Conservation (phyloP, 331 rosid species). For the Malus hybrid region DNA sequence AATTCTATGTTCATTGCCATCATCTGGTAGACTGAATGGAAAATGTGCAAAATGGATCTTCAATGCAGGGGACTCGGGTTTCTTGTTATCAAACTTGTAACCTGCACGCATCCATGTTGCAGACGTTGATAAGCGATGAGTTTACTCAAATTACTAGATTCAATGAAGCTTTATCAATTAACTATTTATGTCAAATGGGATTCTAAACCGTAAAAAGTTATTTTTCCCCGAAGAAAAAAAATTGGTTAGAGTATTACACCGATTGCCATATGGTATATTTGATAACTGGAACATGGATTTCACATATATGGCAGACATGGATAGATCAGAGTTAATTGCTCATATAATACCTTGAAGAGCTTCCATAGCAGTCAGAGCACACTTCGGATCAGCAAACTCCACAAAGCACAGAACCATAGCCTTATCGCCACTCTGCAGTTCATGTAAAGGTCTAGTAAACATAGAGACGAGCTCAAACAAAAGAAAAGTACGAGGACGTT, state of each 20-base stretch:
- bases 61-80: slow-evolving; percentile 39
- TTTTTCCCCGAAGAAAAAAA: not conserved
- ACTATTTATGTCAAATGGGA: not conserved
- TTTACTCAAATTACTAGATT: not conserved
- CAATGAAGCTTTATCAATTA: not conserved
- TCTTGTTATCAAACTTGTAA: slow-evolving; percentile 73
- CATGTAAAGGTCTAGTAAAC: slow-evolving; percentile 12
- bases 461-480: slow-evolving; percentile 5
- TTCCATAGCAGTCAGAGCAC: slow-evolving; percentile 66
- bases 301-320: not conserved
- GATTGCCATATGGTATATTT: not conserved
- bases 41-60: slow-evolving; percentile 72
- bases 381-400: slow-evolving; percentile 50
- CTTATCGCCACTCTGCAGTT: slow-evolving; percentile 70
- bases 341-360: slow-evolving; percentile 64
- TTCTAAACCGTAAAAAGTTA: not conserved
- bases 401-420: slow-evolving; percentile 70
- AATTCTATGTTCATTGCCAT: slow-evolving; percentile 22
- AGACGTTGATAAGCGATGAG: not conserved
- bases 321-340: not conserved
- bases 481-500: not conserved
- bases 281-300: not conserved
- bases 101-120: slow-evolving; percentile 24
- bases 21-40: slow-evolving; percentile 54
- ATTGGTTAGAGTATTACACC: not conserved